phyloP scores from a whole-genome alignment of 2,329 filamentous ascomycete genomes.

The Albophoma yamanashiensis region DNA sequence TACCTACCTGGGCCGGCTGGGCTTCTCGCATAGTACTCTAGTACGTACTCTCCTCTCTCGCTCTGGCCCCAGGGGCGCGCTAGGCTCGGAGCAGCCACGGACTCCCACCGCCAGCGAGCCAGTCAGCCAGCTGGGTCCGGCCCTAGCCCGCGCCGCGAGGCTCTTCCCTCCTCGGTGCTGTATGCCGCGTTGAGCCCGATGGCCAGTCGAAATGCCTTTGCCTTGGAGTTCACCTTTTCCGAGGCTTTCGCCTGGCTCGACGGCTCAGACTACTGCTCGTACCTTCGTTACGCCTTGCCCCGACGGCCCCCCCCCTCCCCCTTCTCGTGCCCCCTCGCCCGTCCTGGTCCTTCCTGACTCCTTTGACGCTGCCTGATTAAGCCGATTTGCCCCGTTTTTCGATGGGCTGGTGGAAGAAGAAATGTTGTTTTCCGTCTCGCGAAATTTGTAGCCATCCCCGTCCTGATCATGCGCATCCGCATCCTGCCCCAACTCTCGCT shows the following conservation, averaged over 20 bases:
- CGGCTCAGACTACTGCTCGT: background rate
- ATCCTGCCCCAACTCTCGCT: slow-evolving; percentile 10
- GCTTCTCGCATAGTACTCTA: too few species aligned
- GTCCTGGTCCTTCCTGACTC: background rate
- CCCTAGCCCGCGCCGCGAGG: too few species aligned
- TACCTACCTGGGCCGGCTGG: too few species aligned
- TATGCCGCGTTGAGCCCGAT: too few species aligned
- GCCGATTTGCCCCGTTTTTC: slow-evolving; percentile 9
- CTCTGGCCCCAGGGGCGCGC: background rate
- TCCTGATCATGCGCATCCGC: slow-evolving; percentile 7
- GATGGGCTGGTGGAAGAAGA: slow-evolving; percentile 2
- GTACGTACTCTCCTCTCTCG: background rate
- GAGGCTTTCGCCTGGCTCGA: background rate
- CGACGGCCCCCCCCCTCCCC: background rate
- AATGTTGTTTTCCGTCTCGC: background rate
- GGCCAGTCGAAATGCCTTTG: background rate
- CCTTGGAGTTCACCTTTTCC: background rate
- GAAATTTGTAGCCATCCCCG: slow-evolving; percentile 14
- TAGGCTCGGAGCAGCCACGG: background rate
- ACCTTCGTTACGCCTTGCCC: background rate
- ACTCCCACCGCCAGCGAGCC: background rate
- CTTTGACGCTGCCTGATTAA: slow-evolving; percentile 5
- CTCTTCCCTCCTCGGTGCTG: background rate
- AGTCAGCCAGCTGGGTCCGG: background rate
- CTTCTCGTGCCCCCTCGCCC: background rate